Evolutionary conservation across 352 stramenopile genomes (phyloP).

Genomic region (Globisporangium acanthophoron): DNA sequence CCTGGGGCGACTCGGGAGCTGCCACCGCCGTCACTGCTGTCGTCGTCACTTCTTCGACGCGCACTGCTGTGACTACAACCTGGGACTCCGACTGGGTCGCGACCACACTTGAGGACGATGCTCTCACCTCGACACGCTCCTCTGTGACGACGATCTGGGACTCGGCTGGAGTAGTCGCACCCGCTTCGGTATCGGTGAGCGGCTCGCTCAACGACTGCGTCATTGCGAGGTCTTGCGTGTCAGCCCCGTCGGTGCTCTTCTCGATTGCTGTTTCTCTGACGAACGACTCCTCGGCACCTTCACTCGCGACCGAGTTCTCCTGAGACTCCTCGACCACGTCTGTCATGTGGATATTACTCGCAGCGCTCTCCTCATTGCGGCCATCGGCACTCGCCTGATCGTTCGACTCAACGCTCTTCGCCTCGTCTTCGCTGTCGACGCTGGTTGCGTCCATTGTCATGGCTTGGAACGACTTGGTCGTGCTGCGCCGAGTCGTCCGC

Average conservation of each 20-base stretch:
- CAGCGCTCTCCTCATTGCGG: background rate
- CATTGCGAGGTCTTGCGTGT: constrained; percentile 5
- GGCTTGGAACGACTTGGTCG: constrained; percentile 20
- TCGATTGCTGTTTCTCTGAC: background rate
- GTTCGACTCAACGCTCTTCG: constrained; percentile 5
- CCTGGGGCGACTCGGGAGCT: background rate
- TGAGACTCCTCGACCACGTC: background rate
- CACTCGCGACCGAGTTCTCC: background rate
- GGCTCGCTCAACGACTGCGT: constrained; percentile 6
- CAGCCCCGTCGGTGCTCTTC: background rate
- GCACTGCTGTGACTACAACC: background rate
- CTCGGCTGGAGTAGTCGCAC: background rate
- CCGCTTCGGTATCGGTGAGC: constrained; percentile 1
- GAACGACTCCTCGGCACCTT: background rate
- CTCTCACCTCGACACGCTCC: background rate
- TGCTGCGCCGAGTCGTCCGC: constrained; percentile 23
- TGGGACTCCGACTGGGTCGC: background rate
- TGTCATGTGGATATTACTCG: background rate
- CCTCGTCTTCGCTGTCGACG: constrained; percentile 26
- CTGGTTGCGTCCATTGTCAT: constrained; percentile 12
- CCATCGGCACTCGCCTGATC: background rate
- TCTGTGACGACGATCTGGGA: background rate
- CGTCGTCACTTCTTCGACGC: background rate
- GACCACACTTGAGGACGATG: background rate
- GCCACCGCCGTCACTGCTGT: background rate